Conservation (phyloP, 1,139 yeast genomes). For the Yamadazyma sp. region DNA sequence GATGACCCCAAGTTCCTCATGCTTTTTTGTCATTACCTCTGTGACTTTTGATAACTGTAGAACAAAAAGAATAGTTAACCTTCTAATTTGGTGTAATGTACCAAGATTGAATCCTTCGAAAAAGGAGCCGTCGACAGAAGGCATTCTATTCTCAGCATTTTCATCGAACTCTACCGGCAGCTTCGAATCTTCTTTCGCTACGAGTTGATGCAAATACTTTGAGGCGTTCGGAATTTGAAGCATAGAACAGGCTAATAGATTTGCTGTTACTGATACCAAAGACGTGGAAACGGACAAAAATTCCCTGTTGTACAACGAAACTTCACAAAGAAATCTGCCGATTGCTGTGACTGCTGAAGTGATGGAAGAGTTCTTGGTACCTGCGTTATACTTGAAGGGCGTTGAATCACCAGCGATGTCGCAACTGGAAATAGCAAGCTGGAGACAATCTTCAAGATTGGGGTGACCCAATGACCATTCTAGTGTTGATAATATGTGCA, state of each 20-base stretch:
- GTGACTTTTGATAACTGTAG: conserved; percentile 49
- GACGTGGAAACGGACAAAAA: conserved; percentile 65
- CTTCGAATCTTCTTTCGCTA: conserved; percentile 12
- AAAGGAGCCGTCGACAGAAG: conserved; percentile 49
- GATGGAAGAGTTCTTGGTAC: conserved; percentile 24
- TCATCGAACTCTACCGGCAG: conserved; percentile 14
- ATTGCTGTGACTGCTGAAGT: conserved; percentile 55
- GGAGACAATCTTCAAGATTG: conserved; percentile 60
- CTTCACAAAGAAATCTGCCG: conserved; percentile 70
- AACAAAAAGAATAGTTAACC: conserved; percentile 46
- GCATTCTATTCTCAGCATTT: conserved; percentile 39
- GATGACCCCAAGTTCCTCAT: conserved; percentile 44
- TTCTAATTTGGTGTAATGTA: conserved; percentile 43
- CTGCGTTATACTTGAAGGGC: conserved; percentile 31
- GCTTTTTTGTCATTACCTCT: conserved; percentile 56
- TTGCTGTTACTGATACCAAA: conserved; percentile 66
- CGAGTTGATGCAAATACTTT: conserved; percentile 25
- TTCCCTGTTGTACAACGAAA: conserved; percentile 69
- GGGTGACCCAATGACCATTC: conserved; percentile 79
- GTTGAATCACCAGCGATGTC: conserved; percentile 21
- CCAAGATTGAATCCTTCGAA: conserved; percentile 48
- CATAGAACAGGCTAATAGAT: conserved; percentile 71
- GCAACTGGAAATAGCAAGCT: conserved; percentile 46
- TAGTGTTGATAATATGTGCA: conserved; percentile 78
- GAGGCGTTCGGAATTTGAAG: conserved; percentile 44